Evolutionary conservation across 2,329 filamentous ascomycete species (phyloP), one percentile per base, ranked within the genome.

Genomic region (Neoascochyta sp.): DNA sequence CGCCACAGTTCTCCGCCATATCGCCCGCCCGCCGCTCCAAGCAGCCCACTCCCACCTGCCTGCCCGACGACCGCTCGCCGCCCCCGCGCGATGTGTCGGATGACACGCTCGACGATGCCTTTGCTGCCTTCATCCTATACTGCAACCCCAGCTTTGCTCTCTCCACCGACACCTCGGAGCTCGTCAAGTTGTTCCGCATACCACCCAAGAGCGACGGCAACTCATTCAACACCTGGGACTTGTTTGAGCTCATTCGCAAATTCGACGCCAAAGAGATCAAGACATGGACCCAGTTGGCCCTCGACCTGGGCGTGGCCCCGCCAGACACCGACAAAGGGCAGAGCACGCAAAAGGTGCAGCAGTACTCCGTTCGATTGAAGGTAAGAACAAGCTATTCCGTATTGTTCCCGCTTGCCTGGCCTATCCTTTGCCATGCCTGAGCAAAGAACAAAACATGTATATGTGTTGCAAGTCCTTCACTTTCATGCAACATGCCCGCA

Each of bases 291-390:
- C 86, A 95, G 58, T 60, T 95, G 46, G 89, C 86, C 1, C 76
- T 89, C 30, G 83, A 83, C 50, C 69, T 95, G n/a, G 89, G 90
- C 7, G 90, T 95, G 10, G 86, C 93, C 52, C 83, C 83, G 3
- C 87, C 88, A 2, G 83, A 86, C 37, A 71, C 80, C 14, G 79
- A 83, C 36, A 92, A 90, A 60, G 85, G 86, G 15, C 84, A 93
- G 65, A 94, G 87, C 59, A 81, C 84, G 2, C 90, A 95, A 57
- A 95, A 95, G 62, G 83, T 95, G 35, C 87, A 94, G 60, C 89
- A 95, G 60, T 95, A 95, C 68, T 87, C 86, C 23, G 89, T 95
- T 25, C 77, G 89, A 36, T 68, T 95, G 34, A 95, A 95, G 78
- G 86, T 89, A 64, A 53, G 54, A 19, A 29, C 15, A 27, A 27